phyloP scores from a whole-genome alignment of 768 basidiomycete species.

The Tylopilus cervinicoccineus region DNA sequence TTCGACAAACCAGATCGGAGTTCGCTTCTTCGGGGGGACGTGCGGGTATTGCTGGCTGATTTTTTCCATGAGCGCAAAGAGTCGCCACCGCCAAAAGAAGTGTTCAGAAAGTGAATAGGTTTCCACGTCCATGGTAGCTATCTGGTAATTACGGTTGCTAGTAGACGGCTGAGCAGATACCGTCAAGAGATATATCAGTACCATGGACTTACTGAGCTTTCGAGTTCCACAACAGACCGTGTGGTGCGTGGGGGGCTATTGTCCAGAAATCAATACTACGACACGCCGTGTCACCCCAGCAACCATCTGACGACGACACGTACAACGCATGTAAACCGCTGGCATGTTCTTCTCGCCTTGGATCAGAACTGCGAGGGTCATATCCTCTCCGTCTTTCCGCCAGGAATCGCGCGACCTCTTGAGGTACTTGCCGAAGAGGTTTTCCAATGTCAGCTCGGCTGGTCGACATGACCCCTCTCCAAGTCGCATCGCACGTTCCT shows the following conservation, averaged over 20 bases:
- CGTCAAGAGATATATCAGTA: neutral
- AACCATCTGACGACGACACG: conserved; percentile 3
- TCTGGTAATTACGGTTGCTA: conserved; percentile 42
- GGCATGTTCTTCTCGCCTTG: conserved; percentile 38
- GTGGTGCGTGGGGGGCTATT: conserved; percentile 26
- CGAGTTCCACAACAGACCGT: conserved; percentile 32
- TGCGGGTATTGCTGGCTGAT: conserved; percentile 36
- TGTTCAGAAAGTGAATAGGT: conserved; percentile 41
- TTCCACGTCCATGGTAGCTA: conserved; percentile 43
- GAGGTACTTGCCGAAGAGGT: conserved; percentile 29
- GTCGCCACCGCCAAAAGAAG: conserved; percentile 51
- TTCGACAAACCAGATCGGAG: conserved; percentile 47
- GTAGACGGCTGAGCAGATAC: conserved; percentile 4
- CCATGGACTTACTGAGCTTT: conserved; percentile 24
- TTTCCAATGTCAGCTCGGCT: conserved; percentile 33
- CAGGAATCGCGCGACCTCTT: conserved; percentile 11
- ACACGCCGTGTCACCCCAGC: neutral
- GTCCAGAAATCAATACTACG: neutral
- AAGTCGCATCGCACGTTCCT: conserved; percentile 21
- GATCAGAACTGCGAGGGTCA: conserved; percentile 38
- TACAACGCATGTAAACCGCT: conserved; percentile 41
- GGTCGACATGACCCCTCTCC: conserved; percentile 13
- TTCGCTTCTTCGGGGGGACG: conserved; percentile 36
- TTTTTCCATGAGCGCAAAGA: conserved; percentile 43
- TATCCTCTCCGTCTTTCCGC: conserved; percentile 14